Base-by-base conservation (phyloP, 2,329 filamentous ascomycete genomes). In the Chaetomium olivaceum region DNA sequence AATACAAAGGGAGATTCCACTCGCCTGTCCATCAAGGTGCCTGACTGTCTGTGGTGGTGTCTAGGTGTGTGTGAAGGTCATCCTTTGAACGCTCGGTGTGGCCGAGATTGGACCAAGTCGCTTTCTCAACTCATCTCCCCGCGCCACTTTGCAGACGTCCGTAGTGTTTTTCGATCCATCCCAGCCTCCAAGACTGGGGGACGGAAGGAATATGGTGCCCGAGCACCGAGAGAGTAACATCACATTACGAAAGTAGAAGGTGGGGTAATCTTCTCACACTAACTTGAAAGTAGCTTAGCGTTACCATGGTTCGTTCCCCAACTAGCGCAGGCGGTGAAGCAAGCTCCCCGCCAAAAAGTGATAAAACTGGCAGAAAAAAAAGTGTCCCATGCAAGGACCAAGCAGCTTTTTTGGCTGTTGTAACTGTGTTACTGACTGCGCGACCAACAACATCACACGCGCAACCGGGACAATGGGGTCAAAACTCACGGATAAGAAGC, bases 401-500 rank as follows among this genome's bases (percentile, higher is more conserved):
- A 43, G 68, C 56, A 70, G 68, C 65, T 68, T 68, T 68, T n/a
- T 65, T 63, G 51, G 11, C 21, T 31, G n/a, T 19, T n/a, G 23
- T 11, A 23, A 11, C 27, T 29, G 23, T 11, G 31, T 23, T 56
- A 21, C 33, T 46, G 39, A 19, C 16, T 62, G 64, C 57, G 54
- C n/a, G 36, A 55, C 27, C 46, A 54, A 50, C 63, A 63, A 36
- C 50, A 68, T 23, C 43, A 51, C 36, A 65, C 62, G 33, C 3
- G 56, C 66, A 66, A 66, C 66, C 63, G 63, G 50, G 51, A 73
- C 74, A 71, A 82, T 81, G 80, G 78, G 74, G 67, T 73, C 78
- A 54, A 76, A 75, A 69, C 77, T 79, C 65, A 72, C 76, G 55
- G 81, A 78, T 36, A 82, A 85, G 76, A 91, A 91, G 81, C 86